Evolutionary conservation across 331 rosid genomes (phyloP).

Genomic region (Malus hybrid): DNA sequence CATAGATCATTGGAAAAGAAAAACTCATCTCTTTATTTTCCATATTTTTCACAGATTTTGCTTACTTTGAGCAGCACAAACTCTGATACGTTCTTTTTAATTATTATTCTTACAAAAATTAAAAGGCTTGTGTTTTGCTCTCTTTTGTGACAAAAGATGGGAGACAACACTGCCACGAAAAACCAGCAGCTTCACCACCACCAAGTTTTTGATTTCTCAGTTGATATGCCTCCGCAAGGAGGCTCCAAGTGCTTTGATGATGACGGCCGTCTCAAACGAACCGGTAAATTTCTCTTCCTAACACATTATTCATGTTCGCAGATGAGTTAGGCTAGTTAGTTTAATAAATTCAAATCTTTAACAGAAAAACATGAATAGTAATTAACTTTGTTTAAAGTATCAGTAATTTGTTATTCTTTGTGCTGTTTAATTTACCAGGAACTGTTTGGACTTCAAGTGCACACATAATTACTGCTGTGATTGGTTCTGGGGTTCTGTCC

Average conservation of each 20-base stretch:
- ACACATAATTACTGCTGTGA: constrained; percentile 34
- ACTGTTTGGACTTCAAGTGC: constrained; percentile 40
- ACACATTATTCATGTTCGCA: not conserved
- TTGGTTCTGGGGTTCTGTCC: constrained; percentile 36
- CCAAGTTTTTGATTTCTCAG: constrained; percentile 14
- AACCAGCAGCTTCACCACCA: constrained; percentile 10
- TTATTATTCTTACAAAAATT: not conserved
- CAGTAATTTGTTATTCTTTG: not conserved
- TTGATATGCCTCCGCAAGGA: constrained; percentile 6
- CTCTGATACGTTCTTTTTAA: not conserved
- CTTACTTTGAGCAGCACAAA: not conserved
- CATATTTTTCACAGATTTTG: not conserved
- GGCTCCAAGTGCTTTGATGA: constrained; percentile 23
- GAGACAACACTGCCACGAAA: constrained; percentile 6
- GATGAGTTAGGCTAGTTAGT: too few species aligned
- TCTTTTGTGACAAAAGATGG: constrained; percentile 15
- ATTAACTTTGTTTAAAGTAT: too few species aligned
- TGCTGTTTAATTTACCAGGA: constrained; percentile 7
- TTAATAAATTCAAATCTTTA: too few species aligned
- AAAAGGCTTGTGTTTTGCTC: not conserved
- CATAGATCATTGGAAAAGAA: not conserved
- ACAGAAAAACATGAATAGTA: not conserved
- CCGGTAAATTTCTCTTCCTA: not conserved
- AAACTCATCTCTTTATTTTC: not conserved
- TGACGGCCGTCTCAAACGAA: constrained; percentile 26